Evolutionary conservation across 345 rosid genomes (phyloP).

Genomic region (Ailanthus altissimus): DNA sequence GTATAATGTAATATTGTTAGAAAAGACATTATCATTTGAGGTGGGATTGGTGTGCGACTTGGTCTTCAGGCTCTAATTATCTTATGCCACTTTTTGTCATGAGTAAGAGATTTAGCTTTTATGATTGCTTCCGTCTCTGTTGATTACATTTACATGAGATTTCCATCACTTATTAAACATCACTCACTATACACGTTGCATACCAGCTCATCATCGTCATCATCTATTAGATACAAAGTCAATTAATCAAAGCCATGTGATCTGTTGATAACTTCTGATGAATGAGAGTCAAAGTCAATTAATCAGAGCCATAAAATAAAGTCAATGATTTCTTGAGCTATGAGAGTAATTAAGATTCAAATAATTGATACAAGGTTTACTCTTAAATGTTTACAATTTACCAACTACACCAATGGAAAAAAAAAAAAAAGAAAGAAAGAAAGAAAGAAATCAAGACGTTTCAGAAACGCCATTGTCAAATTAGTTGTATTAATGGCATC

Average conservation of each 20-base stretch:
- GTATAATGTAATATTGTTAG: not conserved
- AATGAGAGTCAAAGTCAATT: not conserved
- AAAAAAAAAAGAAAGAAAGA: too few species aligned
- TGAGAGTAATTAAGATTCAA: not conserved
- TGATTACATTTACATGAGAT: not conserved
- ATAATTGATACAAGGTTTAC: not conserved
- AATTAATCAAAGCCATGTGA: not conserved
- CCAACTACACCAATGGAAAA: too few species aligned
- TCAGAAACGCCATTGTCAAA: not conserved
- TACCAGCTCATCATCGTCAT: not conserved
- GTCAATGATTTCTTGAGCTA: not conserved
- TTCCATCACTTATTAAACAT: not conserved
- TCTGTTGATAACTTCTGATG: not conserved
- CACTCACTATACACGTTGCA: not conserved
- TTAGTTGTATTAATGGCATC: not conserved
- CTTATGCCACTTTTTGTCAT: not conserved
- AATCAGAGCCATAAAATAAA: not conserved
- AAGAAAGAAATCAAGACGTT: not conserved
- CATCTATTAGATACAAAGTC: not conserved
- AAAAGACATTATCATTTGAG: not conserved
- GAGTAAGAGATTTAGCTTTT: too few species aligned
- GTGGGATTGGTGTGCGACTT: constrained; percentile 3
- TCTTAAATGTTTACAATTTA: not conserved
- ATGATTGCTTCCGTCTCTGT: constrained; percentile 1
- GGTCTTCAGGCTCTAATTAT: too few species aligned